Evolutionary conservation across 2,329 filamentous ascomycete species (phyloP).

Genomic region (Epichloe hybrida): DNA sequence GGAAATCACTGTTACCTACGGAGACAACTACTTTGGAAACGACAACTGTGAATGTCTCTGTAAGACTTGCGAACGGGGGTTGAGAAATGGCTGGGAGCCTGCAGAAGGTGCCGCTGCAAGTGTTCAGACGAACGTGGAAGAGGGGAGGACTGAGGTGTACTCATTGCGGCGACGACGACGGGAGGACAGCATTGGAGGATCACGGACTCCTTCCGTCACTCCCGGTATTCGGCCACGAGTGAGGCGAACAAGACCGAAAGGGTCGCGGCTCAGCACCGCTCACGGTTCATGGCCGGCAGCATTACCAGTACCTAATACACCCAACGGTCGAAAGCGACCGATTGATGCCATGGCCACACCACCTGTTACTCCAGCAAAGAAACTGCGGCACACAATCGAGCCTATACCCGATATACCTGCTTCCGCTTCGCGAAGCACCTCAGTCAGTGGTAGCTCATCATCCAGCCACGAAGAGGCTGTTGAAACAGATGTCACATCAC

Average conservation of each 20-base stretch:
- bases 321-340: conserved; percentile 25
- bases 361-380: conserved; percentile 41
- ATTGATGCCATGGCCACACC: conserved; percentile 35
- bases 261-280: conserved; percentile 18
- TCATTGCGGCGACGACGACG: conserved; percentile 40
- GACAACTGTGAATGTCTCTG: conserved; percentile 94
- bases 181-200: conserved; percentile 36
- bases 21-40: conserved; percentile 89
- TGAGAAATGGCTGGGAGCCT: conserved; percentile 71
- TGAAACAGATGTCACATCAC: conserved; percentile 35
- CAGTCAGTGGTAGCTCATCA: conserved; percentile 16
- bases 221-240: conserved; percentile 41
- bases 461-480: conserved; percentile 16
- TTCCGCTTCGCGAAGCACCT: conserved; percentile 25
- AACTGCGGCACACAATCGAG: conserved; percentile 22
- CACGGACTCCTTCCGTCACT: conserved; percentile 43
- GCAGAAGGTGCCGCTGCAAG: conserved; percentile 31
- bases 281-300: conserved; percentile 19
- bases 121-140: conserved; percentile 40
- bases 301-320: conserved; percentile 16
- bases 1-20: conserved; percentile 93
- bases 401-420: conserved; percentile 12
- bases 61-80: conserved; percentile 63
- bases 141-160: conserved; percentile 35
- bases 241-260: conserved; percentile 24